Conservation (phyloP, 176 grass and related monocot genomes). For the Saccharum spontaneum region DNA sequence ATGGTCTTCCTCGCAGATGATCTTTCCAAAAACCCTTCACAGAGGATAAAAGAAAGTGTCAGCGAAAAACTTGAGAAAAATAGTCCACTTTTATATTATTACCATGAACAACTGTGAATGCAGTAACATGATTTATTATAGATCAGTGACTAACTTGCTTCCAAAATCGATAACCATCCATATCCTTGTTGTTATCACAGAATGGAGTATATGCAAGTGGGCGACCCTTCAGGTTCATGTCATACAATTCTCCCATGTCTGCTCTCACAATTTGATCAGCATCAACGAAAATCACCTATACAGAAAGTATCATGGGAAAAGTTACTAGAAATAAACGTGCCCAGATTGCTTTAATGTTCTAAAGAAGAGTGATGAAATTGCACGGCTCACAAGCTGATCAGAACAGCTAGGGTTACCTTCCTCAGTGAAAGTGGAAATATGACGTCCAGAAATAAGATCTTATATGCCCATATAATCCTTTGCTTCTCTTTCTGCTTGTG, state of each 20-base stretch:
- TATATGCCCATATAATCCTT: constrained; percentile 98
- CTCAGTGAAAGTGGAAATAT: constrained; percentile 96
- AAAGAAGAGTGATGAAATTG: constrained; percentile 14
- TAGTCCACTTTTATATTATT: constrained; percentile 21
- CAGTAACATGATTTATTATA: constrained; percentile 28
- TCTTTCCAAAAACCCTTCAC: constrained; percentile 98
- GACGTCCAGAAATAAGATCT: constrained; percentile 99
- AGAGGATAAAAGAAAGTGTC: constrained; percentile 16
- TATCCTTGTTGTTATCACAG: constrained; percentile 99
- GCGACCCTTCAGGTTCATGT: constrained; percentile 94
- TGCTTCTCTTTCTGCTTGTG: constrained; percentile 99
- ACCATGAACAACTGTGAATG: constrained; percentile 10
- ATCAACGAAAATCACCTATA: constrained; percentile 97
- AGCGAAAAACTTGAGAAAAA: constrained; percentile 37
- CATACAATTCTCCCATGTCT: constrained; percentile 98
- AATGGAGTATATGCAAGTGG: constrained; percentile 98
- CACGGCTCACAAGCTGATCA: constrained; percentile 8
- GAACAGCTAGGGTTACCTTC: constrained; percentile 52
- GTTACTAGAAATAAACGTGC: constrained; percentile 24
- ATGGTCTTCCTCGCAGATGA: constrained; percentile 89
- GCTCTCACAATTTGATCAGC: constrained; percentile 98
- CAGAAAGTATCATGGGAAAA: constrained; percentile 13
- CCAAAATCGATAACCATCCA: constrained; percentile 99
- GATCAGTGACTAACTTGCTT: constrained; percentile 75
- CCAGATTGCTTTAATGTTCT: constrained; percentile 6